Base-by-base conservation (phyloP, 108 stramenopile species). In the Schizochytrium sp. region DNA sequence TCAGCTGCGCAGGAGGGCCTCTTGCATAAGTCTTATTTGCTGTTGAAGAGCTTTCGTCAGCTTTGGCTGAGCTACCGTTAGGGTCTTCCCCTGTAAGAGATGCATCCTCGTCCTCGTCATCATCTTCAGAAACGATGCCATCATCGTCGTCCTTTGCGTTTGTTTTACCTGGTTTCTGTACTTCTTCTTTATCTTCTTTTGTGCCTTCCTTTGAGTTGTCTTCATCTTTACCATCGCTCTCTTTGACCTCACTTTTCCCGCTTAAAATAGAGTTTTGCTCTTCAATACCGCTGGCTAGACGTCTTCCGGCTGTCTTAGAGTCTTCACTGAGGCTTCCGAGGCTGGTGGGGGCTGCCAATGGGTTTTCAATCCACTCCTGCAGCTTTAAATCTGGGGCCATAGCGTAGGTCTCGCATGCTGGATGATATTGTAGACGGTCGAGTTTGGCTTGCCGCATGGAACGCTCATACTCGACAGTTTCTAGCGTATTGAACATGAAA, bases 81-180 rank as follows among this genome's bases (percentile, higher is more conserved):
- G 12, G 50, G 28, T 46, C 1, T 0, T 13, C 45, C 47, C 15
- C 76, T 55, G 76, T 28, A 28, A 28, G 28, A 28, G 28, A 28
- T 28, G 28, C 28, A 28, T 28, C 28, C 28, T 28, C 28, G 28
- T 28, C 76, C 8, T 83, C 76, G 10, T 49, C 50, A 40, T 83
- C 76, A 83, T 83, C 76, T 53, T 83, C 76, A 47, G 76, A 69
- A 44, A 69, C 64, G 64, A 69, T 69, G 28, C 64, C 64, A 0
- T 69, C 64, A 7, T 69, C 64, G 1, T 69, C 59, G 1, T 60
- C 28, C 19, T 60, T 60, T n/a, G 28, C 28, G 28, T 28, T 28
- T 28, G 28, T 28, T 28, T 28, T 28, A 28, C 28, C 28, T 28
- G 28, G 28, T 28, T 28, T 28, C 28, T 28, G 28, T 28, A 28